A percentile compares a stretch with the other conserved stretches of the same genome.
Evolutionary conservation across 495 filamentous ascomycete genomes (phyloP).

Genomic region (Pseudoneurospora amorphoporcata): DNA sequence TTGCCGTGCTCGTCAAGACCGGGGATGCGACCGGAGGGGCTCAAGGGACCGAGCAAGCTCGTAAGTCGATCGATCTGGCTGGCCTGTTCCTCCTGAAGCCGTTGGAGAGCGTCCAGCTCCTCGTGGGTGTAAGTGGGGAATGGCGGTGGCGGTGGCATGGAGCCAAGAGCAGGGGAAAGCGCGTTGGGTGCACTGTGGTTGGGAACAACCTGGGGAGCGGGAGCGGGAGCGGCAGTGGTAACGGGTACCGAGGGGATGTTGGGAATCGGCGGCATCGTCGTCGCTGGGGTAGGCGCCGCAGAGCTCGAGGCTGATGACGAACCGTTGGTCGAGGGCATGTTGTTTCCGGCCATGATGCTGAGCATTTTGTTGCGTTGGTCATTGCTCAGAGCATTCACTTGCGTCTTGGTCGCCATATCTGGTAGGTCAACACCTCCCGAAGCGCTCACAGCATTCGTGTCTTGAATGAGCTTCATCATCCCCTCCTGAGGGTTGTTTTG

Average conservation of each 20-base stretch:
- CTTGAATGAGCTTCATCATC: slow-evolving; percentile 83
- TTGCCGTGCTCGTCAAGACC: slow-evolving; percentile 47
- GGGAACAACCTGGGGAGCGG: slow-evolving; percentile 8
- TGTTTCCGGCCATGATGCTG: slow-evolving; percentile 54
- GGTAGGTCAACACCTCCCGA: slow-evolving; percentile 54
- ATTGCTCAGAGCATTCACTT: slow-evolving; percentile 52
- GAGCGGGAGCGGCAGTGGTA: slow-evolving; percentile 13
- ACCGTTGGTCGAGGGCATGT: background rate
- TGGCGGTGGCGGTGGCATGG: slow-evolving; percentile 44
- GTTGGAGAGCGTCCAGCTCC: slow-evolving; percentile 63
- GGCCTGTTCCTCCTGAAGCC: slow-evolving; percentile 63
- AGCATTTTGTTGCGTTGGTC: slow-evolving; percentile 75
- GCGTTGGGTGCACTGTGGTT: slow-evolving; percentile 25
- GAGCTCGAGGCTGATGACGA: background rate
- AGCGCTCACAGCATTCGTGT: slow-evolving; percentile 54
- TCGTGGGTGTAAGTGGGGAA: slow-evolving; percentile 50
- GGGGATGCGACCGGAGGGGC: slow-evolving; percentile 69
- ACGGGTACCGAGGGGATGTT: slow-evolving; percentile 13
- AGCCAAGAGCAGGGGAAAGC: slow-evolving; percentile 42
- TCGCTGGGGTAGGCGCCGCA: slow-evolving; percentile 1
- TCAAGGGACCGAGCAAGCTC: slow-evolving; percentile 62
- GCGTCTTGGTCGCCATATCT: slow-evolving; percentile 62
- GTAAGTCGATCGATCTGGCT: slow-evolving; percentile 60
- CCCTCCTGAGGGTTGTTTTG: slow-evolving; percentile 49
- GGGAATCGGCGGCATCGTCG: slow-evolving; percentile 6